Percentiles rank a stretch among this genome's conserved stretches.
These are phyloP conservation scores for Solanum hybrid DNA, from an alignment of 305 asterid genomes.

Conservation along the genomic window DNA sequence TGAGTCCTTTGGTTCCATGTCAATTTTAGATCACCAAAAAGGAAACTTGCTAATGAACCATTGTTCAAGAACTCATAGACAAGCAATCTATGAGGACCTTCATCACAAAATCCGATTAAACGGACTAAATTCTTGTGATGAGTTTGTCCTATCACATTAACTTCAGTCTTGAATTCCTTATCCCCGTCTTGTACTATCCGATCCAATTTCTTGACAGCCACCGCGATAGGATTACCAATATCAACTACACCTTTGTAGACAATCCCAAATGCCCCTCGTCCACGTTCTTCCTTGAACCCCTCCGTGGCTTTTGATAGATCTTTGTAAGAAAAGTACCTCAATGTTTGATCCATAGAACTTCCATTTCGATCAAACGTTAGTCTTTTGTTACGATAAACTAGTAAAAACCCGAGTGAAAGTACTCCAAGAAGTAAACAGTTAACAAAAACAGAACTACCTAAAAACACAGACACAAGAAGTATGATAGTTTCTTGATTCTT, in stretches of 20 bases:
- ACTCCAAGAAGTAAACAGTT: constrained; percentile 1
- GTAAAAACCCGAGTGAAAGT: neutral
- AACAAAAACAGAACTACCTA: constrained; percentile 11
- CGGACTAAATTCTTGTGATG: constrained; percentile 9
- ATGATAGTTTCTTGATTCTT: neutral
- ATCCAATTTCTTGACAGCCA: constrained; percentile 23
- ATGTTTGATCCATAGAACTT: neutral
- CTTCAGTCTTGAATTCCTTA: constrained; percentile 7
- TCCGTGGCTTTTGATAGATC: constrained; percentile 15
- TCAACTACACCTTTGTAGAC: neutral
- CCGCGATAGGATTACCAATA: neutral
- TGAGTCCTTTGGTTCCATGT: constrained; percentile 7
- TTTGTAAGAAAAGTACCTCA: constrained; percentile 9
- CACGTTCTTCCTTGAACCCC: constrained; percentile 18
- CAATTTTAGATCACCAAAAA: neutral
- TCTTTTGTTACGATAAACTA: neutral
- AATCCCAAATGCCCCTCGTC: constrained; percentile 13
- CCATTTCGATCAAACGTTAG: neutral
- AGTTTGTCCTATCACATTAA: constrained; percentile 1
- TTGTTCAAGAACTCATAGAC: constrained; percentile 3
- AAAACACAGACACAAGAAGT: constrained; percentile 3
- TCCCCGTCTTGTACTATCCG: constrained; percentile 2
- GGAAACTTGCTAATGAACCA: constrained; percentile 5
- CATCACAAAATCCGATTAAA: constrained; percentile 1
- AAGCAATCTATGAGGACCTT: constrained; percentile 1